Evolutionary conservation across 2,329 filamentous ascomycete species (phyloP).

Genomic region (Pseudogymnoascus sp.): DNA sequence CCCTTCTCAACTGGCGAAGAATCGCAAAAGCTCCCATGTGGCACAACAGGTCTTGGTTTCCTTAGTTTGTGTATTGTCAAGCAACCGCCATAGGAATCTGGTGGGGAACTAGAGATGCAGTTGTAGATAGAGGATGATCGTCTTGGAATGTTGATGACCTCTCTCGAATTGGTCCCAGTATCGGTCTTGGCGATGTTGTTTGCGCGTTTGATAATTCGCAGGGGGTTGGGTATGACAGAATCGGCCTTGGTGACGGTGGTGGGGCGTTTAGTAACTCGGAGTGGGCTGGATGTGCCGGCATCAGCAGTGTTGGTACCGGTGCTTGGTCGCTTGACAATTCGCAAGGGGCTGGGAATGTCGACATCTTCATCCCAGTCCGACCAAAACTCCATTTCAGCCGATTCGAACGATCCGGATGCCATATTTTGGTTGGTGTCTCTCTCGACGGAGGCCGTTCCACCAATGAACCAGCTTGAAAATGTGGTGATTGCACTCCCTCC

Average conservation of each 20-base stretch:
- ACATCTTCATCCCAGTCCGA: not conserved
- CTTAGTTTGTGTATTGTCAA: not conserved
- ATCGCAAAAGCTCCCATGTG: not conserved
- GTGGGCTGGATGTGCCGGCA: not conserved
- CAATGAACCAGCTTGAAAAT: constrained; percentile 26
- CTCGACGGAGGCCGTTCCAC: constrained; percentile 17
- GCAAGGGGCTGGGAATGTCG: constrained; percentile 8
- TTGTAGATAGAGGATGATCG: constrained; percentile 5
- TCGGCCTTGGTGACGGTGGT: not conserved
- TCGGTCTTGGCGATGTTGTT: not conserved
- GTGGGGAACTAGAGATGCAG: not conserved
- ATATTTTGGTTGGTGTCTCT: constrained; percentile 24
- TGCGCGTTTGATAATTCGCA: not conserved
- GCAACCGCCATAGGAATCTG: not conserved
- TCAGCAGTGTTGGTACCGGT: not conserved
- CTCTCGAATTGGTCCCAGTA: not conserved
- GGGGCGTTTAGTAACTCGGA: not conserved
- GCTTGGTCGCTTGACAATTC: constrained; percentile 4
- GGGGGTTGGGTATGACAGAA: not conserved
- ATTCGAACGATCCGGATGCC: constrained; percentile 28
- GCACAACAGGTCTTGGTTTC: not conserved
- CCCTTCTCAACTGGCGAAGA: not conserved
- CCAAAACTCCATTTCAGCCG: constrained; percentile 29
- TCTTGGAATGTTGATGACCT: constrained; percentile 6
- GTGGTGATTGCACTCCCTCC: constrained; percentile 26